phyloP scores from a whole-genome alignment of 2,329 filamentous ascomycete genomes.

The Hypoxylon sp. region DNA sequence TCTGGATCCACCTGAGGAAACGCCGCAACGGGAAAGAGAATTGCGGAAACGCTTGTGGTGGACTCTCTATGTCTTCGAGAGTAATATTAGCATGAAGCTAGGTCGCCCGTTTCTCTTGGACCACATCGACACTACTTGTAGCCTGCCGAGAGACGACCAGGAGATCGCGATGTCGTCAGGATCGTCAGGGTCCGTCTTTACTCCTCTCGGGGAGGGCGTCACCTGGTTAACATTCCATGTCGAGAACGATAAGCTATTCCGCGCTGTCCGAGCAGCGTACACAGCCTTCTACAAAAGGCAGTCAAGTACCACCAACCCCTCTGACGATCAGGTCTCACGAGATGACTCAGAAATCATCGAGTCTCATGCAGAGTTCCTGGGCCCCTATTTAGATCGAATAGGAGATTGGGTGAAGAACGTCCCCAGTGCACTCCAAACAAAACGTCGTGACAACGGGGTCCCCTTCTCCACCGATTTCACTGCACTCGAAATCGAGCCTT shows the following conservation, averaged over 20 bases:
- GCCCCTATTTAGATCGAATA: conserved; percentile 30
- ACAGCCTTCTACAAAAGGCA: conserved; percentile 39
- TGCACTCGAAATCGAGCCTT: conserved; percentile 33
- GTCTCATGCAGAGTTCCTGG: conserved; percentile 37
- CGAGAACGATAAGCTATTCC: conserved; percentile 34
- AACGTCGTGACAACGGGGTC: conserved; percentile 19
- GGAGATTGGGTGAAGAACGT: conserved; percentile 36
- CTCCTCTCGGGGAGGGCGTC: conserved; percentile 32
- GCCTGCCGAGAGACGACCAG: conserved; percentile 30
- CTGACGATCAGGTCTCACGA: conserved; percentile 16
- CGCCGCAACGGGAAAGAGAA: conserved; percentile 32
- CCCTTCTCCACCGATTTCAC: conserved; percentile 36
- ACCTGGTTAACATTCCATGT: conserved; percentile 41
- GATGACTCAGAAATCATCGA: conserved; percentile 29
- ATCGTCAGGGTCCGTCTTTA: conserved; percentile 32
- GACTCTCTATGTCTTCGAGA: conserved; percentile 36
- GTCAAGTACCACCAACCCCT: conserved; percentile 14
- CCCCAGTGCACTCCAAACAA: conserved; percentile 27
- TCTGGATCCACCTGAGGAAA: conserved; percentile 33
- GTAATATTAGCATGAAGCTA: conserved; percentile 42
- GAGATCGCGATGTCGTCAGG: conserved; percentile 30
- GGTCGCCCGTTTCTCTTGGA: conserved; percentile 38
- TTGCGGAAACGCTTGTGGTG: conserved; percentile 36
- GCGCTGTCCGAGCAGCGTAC: conserved; percentile 28
- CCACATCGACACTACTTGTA: conserved; percentile 28